phyloP scores from a whole-genome alignment of 1,284 basidiomycete species.

The Bondarzewia mesenterica region DNA sequence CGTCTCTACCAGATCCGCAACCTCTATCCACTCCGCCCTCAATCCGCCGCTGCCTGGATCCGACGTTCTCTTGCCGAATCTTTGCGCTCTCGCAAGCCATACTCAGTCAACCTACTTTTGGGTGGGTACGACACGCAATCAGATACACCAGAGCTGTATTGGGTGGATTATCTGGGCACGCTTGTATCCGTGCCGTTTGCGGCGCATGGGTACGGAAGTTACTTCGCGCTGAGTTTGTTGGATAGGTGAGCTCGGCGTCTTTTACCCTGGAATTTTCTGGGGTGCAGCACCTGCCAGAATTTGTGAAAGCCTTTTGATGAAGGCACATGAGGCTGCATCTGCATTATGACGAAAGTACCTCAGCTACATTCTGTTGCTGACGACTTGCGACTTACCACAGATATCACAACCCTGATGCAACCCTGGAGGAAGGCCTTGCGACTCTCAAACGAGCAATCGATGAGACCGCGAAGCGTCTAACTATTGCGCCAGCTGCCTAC shows the following conservation, averaged over 20 bases:
- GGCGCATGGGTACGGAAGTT: conserved; percentile 92
- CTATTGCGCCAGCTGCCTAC: conserved; percentile 77
- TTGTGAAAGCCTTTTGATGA: too few relatives aligned
- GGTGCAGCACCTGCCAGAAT: too few relatives aligned
- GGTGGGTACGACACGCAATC: conserved; percentile 79
- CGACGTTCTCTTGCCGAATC: conserved; percentile 86
- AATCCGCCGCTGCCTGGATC: conserved; percentile 92
- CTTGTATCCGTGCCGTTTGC: conserved; percentile 86
- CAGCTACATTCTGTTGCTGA: too few relatives aligned
- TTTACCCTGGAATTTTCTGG: too few relatives aligned
- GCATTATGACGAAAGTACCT: not conserved
- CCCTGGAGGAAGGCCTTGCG: conserved; percentile 79
- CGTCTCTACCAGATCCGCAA: conserved; percentile 95
- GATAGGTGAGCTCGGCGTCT: conserved; percentile 78
- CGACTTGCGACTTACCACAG: too few relatives aligned
- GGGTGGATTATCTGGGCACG: conserved; percentile 95
- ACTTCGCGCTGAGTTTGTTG: conserved; percentile 88
- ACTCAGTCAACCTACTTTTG: conserved; percentile 88
- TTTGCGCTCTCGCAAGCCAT: conserved; percentile 82
- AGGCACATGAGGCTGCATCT: not conserved
- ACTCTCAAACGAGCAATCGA: conserved; percentile 81
- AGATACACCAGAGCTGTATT: conserved; percentile 76
- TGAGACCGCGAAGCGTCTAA: conserved; percentile 81
- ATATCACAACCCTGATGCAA: conserved; percentile 80
- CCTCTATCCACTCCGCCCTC: conserved; percentile 81